These are phyloP conservation scores for Meira nashicola DNA, from an alignment of 1,284 basidiomycete species.

Conservation along the genomic window DNA sequence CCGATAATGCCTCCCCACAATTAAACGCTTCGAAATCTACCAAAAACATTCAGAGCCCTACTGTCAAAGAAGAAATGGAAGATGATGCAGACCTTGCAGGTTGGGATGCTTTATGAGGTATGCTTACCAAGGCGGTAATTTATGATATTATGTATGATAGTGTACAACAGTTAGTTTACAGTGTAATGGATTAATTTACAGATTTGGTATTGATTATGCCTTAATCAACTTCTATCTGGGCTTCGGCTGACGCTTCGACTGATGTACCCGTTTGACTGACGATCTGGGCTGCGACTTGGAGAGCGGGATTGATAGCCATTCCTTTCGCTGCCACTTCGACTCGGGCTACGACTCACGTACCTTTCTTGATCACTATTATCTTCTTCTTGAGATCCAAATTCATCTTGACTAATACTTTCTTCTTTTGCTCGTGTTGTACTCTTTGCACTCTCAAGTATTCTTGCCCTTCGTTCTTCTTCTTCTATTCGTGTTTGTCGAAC, in stretches of 20 bases:
- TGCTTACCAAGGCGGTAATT: too few relatives aligned
- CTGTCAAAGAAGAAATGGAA: neutral
- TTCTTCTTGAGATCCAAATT: constrained; percentile 37
- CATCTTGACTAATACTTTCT: constrained; percentile 10
- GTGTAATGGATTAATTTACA: neutral
- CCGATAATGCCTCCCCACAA: neutral
- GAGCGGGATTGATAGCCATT: constrained; percentile 52
- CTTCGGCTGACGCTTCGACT: neutral
- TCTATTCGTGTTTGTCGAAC: constrained; percentile 13
- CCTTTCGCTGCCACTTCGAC: constrained; percentile 19
- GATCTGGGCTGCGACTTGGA: constrained; percentile 46
- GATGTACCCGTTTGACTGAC: constrained; percentile 17
- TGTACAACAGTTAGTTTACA: constrained; percentile 5
- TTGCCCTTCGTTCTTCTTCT: constrained; percentile 17
- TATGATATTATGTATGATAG: neutral
- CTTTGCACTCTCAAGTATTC: constrained; percentile 13
- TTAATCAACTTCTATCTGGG: neutral
- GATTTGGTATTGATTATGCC: neutral
- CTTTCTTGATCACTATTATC: constrained; percentile 56
- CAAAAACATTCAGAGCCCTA: neutral
- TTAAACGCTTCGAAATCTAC: too few relatives aligned
- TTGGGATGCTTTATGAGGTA: constrained; percentile 3
- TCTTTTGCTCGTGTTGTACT: neutral
- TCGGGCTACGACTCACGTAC: constrained; percentile 31
- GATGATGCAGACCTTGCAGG: constrained; percentile 5